phyloP scores from a whole-genome alignment of 306 rosid genomes.

The Luffa aegyptiaca region DNA sequence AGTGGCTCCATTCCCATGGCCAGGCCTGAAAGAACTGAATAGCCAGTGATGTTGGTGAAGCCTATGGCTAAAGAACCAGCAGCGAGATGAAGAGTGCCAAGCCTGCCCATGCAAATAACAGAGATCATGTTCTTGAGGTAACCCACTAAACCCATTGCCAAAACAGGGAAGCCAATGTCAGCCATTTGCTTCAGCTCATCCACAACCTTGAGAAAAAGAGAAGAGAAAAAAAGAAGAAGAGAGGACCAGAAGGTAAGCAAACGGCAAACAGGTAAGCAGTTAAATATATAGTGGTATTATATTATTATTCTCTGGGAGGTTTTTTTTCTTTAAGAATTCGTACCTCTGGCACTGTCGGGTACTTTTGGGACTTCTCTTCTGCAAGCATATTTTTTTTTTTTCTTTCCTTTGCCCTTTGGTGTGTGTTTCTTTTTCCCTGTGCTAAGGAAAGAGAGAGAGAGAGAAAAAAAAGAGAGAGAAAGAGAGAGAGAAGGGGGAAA shows the following conservation, averaged over 20 bases:
- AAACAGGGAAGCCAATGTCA: conserved; percentile 61
- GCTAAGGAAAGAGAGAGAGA: conserved; percentile 8
- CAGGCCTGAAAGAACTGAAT: conserved; percentile 10
- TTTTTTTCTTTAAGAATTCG: conserved; percentile 28
- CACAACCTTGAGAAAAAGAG: conserved; percentile 31
- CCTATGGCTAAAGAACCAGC: conserved; percentile 19
- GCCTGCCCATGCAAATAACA: conserved; percentile 17
- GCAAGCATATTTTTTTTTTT: conserved; percentile 18
- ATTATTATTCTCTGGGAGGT: conserved; percentile 2
- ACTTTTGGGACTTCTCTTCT: conserved; percentile 26
- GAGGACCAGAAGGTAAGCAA: not conserved
- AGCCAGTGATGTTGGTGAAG: conserved; percentile 16
- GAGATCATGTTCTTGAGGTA: conserved; percentile 32
- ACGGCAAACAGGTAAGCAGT: conserved; percentile 2
- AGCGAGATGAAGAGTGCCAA: conserved; percentile 16
- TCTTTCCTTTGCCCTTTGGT: conserved; percentile 10
- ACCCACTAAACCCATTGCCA: conserved; percentile 54
- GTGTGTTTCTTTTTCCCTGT: not conserved
- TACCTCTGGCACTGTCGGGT: conserved; percentile 48
- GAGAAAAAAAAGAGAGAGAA: conserved; percentile 2
- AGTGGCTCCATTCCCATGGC: conserved; percentile 23
- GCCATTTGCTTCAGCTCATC: conserved; percentile 58
- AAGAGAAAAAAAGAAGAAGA: not conserved
- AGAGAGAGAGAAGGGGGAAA: conserved; percentile 14
- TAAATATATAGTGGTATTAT: not conserved